Percentiles rank a stretch among this genome's conserved stretches.
phyloP scores from a whole-genome alignment of 2,329 filamentous ascomycete species.

The Escovopsis sp. region DNA sequence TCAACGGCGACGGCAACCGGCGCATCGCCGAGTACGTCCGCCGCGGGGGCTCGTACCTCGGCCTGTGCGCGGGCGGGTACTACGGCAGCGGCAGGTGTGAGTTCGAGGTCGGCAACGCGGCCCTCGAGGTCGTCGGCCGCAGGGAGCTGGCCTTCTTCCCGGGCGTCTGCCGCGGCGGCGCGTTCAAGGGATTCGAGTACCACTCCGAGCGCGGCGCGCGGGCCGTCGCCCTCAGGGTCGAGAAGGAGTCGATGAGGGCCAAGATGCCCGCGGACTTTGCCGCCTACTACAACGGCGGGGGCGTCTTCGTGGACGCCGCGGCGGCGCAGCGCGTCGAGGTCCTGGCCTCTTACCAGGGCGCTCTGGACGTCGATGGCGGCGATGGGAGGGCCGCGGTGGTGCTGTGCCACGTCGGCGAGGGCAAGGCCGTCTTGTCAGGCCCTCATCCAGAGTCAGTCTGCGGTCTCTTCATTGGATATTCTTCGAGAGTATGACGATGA shows the following conservation, averaged over 20 bases:
- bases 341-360: constrained; percentile 63
- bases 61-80: constrained; percentile 90
- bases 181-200: constrained; percentile 84
- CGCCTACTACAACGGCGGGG: constrained; percentile 89
- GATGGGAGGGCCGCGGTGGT: constrained; percentile 64
- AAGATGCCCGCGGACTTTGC: constrained; percentile 47
- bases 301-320: constrained; percentile 73
- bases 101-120: constrained; percentile 69
- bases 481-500: neutral
- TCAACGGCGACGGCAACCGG: constrained; percentile 80
- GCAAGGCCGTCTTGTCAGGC: constrained; percentile 65
- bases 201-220: constrained; percentile 72
- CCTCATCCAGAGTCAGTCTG: constrained; percentile 71
- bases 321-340: constrained; percentile 58
- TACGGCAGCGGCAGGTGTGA: constrained; percentile 73
- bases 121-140: constrained; percentile 71
- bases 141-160: constrained; percentile 84
- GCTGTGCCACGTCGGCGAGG: constrained; percentile 69
- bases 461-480: neutral
- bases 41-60: constrained; percentile 71
- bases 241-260: constrained; percentile 41
- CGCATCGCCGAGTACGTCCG: constrained; percentile 76
- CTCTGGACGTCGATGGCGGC: constrained; percentile 63
- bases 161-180: constrained; percentile 69
- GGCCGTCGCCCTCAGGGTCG: constrained; percentile 53